Percentiles rank a stretch among this genome's conserved stretches.
These are phyloP conservation scores for Spergularia bocconei DNA, from an alignment of 148 eudicot genomes.

Conservation along the genomic window DNA sequence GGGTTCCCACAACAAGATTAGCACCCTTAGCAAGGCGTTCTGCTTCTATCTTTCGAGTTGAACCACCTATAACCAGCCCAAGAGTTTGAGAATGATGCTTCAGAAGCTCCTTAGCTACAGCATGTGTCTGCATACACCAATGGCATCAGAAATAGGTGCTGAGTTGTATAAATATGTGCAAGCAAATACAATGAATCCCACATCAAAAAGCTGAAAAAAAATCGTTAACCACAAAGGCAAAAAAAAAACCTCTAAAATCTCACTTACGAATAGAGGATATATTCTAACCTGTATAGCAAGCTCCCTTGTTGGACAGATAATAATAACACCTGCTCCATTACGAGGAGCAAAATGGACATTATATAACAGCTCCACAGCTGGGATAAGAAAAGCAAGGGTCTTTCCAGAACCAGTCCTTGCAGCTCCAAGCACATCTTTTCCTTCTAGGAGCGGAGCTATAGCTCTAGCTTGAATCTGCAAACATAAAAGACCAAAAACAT, in stretches of 20 bases:
- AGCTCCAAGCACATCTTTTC: constrained; percentile 96
- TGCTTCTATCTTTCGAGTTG: constrained; percentile 68
- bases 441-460: constrained; percentile 82
- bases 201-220: neutral
- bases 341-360: constrained; percentile 61
- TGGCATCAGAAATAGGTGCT: neutral
- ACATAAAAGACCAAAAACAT: constrained; percentile 2
- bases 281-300: constrained; percentile 85
- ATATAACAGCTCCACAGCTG: constrained; percentile 75
- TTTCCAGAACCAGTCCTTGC: constrained; percentile 99
- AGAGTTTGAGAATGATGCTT: constrained; percentile 87
- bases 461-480: constrained; percentile 86
- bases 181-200: neutral
- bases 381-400: constrained; percentile 92
- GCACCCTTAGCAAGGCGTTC: constrained; percentile 82
- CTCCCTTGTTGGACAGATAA: constrained; percentile 96
- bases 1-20: constrained; percentile 82
- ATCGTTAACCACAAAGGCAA: neutral
- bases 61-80: constrained; percentile 87
- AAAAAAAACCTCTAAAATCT: neutral
- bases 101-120: constrained; percentile 78
- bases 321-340: constrained; percentile 75
- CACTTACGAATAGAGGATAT: neutral
- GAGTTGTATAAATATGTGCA: neutral
- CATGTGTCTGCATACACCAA: constrained; percentile 64